A percentile compares a stretch with the other conserved stretches of the same genome.
Evolutionary conservation across 2,329 filamentous ascomycete species (phyloP).

Genomic region (Aspergillus proliferans): DNA sequence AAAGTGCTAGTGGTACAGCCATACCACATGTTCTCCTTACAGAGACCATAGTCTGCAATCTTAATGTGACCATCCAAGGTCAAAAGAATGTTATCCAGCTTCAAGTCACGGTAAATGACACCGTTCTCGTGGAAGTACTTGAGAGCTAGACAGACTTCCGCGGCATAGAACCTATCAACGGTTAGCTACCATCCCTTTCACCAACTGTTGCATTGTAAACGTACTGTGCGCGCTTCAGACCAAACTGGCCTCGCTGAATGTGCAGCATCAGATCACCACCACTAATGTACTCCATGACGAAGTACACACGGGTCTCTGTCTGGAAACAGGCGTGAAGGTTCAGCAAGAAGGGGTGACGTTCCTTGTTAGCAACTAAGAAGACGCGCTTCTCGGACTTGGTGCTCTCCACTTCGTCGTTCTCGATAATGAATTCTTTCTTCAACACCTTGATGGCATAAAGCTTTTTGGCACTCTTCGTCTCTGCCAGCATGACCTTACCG

Average conservation of each 20-base stretch:
- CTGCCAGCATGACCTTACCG: conserved; percentile 98
- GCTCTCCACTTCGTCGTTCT: conserved; percentile 98
- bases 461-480: conserved; percentile 86
- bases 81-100: conserved; percentile 82
- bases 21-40: conserved; percentile 99
- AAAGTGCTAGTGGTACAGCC: conserved; percentile 95
- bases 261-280: conserved; percentile 98
- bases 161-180: conserved; percentile 75
- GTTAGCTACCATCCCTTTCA: conserved; percentile 1
- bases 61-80: conserved; percentile 97
- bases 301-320: conserved; percentile 96
- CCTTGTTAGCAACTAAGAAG: conserved; percentile 93
- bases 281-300: conserved; percentile 99
- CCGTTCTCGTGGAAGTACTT: conserved; percentile 99
- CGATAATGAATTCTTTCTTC: conserved; percentile 99
- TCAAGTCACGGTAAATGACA: conserved; percentile 85
- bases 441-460: conserved; percentile 97
- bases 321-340: conserved; percentile 98
- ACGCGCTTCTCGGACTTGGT: conserved; percentile 96
- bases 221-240: conserved; percentile 90
- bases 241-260: conserved; percentile 94
- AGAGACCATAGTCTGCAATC: conserved; percentile 96
- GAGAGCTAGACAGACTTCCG: conserved; percentile 90
- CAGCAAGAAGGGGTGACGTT: conserved; percentile 90
- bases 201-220: conserved; percentile 28